Conservation (phyloP, 768 basidiomycete genomes). For the Dioszegia hungarica region DNA sequence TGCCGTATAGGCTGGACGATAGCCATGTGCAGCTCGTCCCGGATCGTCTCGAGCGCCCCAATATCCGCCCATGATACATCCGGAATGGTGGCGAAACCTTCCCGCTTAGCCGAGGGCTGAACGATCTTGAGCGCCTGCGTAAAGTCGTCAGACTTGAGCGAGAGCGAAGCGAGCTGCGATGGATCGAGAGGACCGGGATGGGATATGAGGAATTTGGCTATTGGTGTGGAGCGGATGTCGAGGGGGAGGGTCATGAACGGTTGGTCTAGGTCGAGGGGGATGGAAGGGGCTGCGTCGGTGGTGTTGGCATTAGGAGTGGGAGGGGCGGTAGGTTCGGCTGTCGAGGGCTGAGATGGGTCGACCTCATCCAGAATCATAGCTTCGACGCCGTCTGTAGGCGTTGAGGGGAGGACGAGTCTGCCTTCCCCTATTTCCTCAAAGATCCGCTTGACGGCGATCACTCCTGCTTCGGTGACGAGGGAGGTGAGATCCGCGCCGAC, state of each 20-base stretch:
- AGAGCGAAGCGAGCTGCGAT: slow-evolving; percentile 72
- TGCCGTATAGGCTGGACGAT: slow-evolving; percentile 90
- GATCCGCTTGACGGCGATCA: slow-evolving; percentile 93
- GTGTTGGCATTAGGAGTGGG: background rate
- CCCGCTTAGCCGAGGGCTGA: slow-evolving; percentile 93
- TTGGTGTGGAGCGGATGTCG: slow-evolving; percentile 57
- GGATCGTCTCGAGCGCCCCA: slow-evolving; percentile 76
- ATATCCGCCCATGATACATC: slow-evolving; percentile 93
- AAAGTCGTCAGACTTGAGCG: slow-evolving; percentile 78
- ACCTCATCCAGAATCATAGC: slow-evolving; percentile 45
- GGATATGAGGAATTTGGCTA: slow-evolving; percentile 80
- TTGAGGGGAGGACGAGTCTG: slow-evolving; percentile 22
- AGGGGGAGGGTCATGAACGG: slow-evolving; percentile 52
- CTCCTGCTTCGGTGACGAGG: slow-evolving; percentile 85
- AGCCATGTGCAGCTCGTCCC: slow-evolving; percentile 94
- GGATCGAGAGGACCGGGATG: slow-evolving; percentile 76
- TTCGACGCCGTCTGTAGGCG: slow-evolving; percentile 12
- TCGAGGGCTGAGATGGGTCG: background rate
- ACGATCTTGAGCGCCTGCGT: slow-evolving; percentile 72
- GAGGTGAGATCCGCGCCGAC: slow-evolving; percentile 92
- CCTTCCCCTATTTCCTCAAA: slow-evolving; percentile 67
- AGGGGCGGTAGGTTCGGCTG: slow-evolving; percentile 2
- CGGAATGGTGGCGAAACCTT: slow-evolving; percentile 95
- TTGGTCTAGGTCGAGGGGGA: slow-evolving; percentile 15
- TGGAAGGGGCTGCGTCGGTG: background rate